Evolutionary conservation across 768 basidiomycete genomes (phyloP), one percentile per base, ranked within the genome.

Genomic region (Leccinum truebloodii): DNA sequence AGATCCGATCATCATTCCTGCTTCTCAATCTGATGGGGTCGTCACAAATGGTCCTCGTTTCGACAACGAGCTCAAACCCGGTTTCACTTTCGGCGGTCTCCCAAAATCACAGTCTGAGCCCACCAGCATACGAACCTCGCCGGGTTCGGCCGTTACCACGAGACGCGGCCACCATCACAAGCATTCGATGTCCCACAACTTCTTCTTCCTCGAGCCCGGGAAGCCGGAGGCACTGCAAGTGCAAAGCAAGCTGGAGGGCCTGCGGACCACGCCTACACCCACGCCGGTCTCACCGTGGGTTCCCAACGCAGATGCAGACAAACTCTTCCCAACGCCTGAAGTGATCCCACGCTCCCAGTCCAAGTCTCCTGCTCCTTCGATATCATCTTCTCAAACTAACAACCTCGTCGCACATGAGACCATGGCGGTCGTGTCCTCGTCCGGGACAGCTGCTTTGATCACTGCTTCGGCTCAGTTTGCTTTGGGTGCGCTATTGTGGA

Each of bases 121-220:
- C 4, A 63, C 60, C 34, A 49, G 55, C 14, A 62, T 71, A 10
- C 65, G 50, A 32, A 10, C n/a, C 3, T 9, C 41, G 10, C 70
- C 68, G 5, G 18, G 52, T 60, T 44, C 63, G 37, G 58, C 72
- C 63, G 60, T 78, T 67, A 53, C 75, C 62, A 28, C 67, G 62
- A 64, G 66, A 70, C 71, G 89, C 44, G 92, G 92, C 0, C 92
- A 94, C 68, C 89, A 97, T 74, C 95, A 96, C 69, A 94, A 94
- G 73, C 95, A 96, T 73, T 96, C 94, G 0, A 74, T 95, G 12
- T 96, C 94, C 1, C 94, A 97, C 72, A 94, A 92, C 68, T 95
- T 97, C 75, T 96, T 96, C 76, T 97, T 97, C 71, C 87, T 98
- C 48, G 94, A 95, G 65, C 94, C 94, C 1, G 86, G 86, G 8